Evolutionary conservation across 1,284 basidiomycete species (phyloP).

Genomic region (Clitocybe nebularis): DNA sequence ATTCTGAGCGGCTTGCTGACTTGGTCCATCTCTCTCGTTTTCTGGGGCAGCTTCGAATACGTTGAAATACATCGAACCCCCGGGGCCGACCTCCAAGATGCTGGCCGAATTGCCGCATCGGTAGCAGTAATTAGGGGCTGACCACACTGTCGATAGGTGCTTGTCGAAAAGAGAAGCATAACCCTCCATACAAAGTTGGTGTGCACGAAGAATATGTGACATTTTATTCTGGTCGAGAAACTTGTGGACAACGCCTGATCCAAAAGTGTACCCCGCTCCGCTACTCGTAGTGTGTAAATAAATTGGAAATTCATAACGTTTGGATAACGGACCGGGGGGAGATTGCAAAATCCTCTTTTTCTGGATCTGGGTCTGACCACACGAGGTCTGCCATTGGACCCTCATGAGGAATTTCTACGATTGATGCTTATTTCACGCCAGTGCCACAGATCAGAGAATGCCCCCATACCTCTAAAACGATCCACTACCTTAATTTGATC

Average conservation of each 20-base stretch:
- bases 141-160: slow-evolving; percentile 97
- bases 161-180: slow-evolving; percentile 94
- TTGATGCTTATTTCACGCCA: slow-evolving; percentile 20
- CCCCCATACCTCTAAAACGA: slow-evolving; percentile 80
- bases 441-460: slow-evolving; percentile 14
- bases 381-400: slow-evolving; percentile 99
- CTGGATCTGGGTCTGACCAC: slow-evolving; percentile 99
- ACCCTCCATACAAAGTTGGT: slow-evolving; percentile 99
- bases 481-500: slow-evolving; percentile 99
- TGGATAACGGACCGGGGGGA: slow-evolving; percentile 76
- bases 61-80: slow-evolving; percentile 90
- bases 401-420: slow-evolving; percentile 97
- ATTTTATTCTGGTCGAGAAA: slow-evolving; percentile 94
- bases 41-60: slow-evolving; percentile 99
- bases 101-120: slow-evolving; percentile 97
- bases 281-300: slow-evolving; percentile 39
- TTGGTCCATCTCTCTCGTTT: slow-evolving; percentile 86
- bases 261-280: slow-evolving; percentile 98
- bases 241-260: slow-evolving; percentile 97
- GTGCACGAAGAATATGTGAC: slow-evolving; percentile 96
- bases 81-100: slow-evolving; percentile 94
- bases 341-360: slow-evolving; percentile 99
- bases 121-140: slow-evolving; percentile 97
- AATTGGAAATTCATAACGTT: slow-evolving; percentile 15
- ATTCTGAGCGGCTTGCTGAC: slow-evolving; percentile 67